Evolutionary conservation across 73 alveolate species (phyloP), one percentile per base, ranked within the genome.

Genomic region (Paraurostyla sp.): DNA sequence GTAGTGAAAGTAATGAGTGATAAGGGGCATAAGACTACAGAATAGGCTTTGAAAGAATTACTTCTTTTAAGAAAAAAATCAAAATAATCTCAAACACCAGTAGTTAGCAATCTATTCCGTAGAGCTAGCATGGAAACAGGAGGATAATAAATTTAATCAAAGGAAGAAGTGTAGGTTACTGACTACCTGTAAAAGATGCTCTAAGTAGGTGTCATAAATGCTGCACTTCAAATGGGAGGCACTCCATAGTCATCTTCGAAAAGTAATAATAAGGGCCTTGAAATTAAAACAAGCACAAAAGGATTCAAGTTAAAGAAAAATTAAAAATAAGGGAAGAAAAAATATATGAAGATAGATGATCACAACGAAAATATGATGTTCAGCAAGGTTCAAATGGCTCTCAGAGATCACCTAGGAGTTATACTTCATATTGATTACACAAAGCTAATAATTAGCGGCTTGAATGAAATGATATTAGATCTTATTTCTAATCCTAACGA

Each of bases 321-420:
- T 25, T 6, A 35, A 2, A 73, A 27, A 36, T 20, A 25, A 23
- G 38, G 60, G 27, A 73, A 73, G 29, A 73, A 73, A 49, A n/a
- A 48, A 36, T 48, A 73, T 23, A 33, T 38, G 1, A 49, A 43
- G 4, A 40, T 33, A 45, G 86, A 22, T 9, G 48, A 16, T 6
- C 9, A 73, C 0, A 3, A 45, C 3, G 86, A 73, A 15, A 43
- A 73, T 49, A 48, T 73, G 48, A 6, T 73, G 20, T 73, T 73
- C 36, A 25, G 71, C 29, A 73, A 73, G 52, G 65, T 73, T 0
- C 23, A 48, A 46, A 71, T 43, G 49, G 86, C 86, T 32, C 29
- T 73, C 7, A 40, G 71, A 73, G 86, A 73, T 23, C 46, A 73
- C 27, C 20, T 73, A 45, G 46, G 46, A 45, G 46, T 27, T 16